Percentiles rank a stretch among this genome's conserved stretches.
phyloP scores from a whole-genome alignment of 805 yeast genomes.

The Myxozyma geophila region DNA sequence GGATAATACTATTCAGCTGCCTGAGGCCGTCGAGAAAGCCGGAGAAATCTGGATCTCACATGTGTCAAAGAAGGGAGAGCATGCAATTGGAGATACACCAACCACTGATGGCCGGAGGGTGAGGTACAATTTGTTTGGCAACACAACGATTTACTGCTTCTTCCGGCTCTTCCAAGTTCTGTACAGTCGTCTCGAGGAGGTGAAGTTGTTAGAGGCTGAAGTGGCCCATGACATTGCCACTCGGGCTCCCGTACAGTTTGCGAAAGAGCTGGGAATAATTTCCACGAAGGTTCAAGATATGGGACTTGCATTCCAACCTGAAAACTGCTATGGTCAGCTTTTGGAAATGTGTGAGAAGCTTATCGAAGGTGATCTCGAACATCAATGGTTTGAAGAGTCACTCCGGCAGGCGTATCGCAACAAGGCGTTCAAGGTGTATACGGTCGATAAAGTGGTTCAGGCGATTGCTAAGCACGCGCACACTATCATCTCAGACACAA shows the following conservation, averaged over 20 bases:
- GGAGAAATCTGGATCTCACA: constrained; percentile 43
- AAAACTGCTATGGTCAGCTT: constrained; percentile 68
- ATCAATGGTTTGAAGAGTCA: constrained; percentile 93
- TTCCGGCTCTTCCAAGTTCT: constrained; percentile 83
- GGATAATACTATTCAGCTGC: constrained; percentile 25
- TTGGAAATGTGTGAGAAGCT: constrained; percentile 71
- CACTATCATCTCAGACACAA: constrained; percentile 74
- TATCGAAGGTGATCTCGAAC: constrained; percentile 89
- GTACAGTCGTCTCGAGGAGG: constrained; percentile 77
- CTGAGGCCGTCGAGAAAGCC: constrained; percentile 38
- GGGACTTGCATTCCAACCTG: constrained; percentile 65
- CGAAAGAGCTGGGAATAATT: constrained; percentile 80
- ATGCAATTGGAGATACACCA: constrained; percentile 40
- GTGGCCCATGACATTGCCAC: constrained; percentile 73
- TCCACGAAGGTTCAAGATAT: constrained; percentile 80
- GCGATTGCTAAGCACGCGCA: constrained; percentile 85
- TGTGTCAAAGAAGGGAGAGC: constrained; percentile 36
- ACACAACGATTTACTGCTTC: constrained; percentile 85
- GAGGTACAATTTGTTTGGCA: constrained; percentile 79
- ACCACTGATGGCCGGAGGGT: constrained; percentile 36
- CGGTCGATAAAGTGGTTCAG: constrained; percentile 90
- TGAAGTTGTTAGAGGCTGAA: constrained; percentile 69
- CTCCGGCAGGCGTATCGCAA: constrained; percentile 93
- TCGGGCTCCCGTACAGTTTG: constrained; percentile 58
- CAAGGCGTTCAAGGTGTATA: constrained; percentile 88